These are phyloP conservation scores for Corymbia maculata DNA, from an alignment of 345 rosid genomes.

Conservation along the genomic window DNA sequence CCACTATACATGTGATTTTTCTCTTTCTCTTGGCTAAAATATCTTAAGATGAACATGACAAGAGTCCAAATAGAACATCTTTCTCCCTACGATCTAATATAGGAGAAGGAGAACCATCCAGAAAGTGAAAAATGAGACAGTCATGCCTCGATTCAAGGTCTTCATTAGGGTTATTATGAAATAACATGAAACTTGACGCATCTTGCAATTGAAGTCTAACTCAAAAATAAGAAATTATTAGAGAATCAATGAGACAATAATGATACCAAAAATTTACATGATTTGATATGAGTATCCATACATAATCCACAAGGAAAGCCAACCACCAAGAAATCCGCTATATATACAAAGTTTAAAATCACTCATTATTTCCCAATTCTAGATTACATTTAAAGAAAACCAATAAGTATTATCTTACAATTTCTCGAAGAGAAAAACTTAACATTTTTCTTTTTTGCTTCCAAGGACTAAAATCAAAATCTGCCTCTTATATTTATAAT, in stretches of 20 bases:
- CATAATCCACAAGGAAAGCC: neutral
- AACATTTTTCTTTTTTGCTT: neutral
- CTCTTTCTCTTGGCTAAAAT: neutral
- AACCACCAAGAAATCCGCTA: neutral
- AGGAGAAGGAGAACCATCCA: neutral
- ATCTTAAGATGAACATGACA: neutral
- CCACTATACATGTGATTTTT: no score
- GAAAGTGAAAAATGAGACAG: neutral
- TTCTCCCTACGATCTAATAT: no score
- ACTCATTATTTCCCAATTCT: neutral
- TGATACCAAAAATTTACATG: neutral
- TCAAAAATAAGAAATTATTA: neutral
- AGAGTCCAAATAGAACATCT: neutral
- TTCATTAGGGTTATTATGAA: neutral
- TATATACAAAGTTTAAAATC: no score
- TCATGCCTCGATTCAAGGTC: neutral
- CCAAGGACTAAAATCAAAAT: neutral
- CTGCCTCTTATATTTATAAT: neutral
- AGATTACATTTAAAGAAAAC: no score
- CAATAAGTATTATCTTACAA: fast-evolving
- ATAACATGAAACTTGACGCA: neutral
- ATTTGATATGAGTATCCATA: no score
- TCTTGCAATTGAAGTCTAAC: neutral
- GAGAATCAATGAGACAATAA: neutral
- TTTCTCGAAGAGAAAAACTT: neutral